Evolutionary conservation across 306 rosid species (phyloP).

Genomic region (Rosa persica): DNA sequence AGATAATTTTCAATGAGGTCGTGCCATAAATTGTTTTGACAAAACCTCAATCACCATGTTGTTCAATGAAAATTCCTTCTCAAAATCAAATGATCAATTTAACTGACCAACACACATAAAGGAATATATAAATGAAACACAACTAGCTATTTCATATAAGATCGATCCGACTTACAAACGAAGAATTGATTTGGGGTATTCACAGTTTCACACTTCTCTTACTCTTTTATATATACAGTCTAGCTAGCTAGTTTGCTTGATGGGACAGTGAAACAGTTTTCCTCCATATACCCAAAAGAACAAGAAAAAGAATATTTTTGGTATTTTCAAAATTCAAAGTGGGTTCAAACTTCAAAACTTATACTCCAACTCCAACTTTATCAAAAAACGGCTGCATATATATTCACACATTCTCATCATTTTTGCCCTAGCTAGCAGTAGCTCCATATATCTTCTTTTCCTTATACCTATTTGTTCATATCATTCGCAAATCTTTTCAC

Average conservation of each 20-base stretch:
- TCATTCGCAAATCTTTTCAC: conserved; percentile 43
- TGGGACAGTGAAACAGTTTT: not conserved
- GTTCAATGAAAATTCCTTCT: not conserved
- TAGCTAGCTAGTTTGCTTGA: not conserved
- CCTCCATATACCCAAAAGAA: not conserved
- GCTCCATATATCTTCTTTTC: not conserved
- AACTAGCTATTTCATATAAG: not conserved
- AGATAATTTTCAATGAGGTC: not conserved
- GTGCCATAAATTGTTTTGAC: no score
- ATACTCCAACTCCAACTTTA: conserved; percentile 40
- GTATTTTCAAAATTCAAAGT: conserved; percentile 56
- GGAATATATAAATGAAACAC: not conserved
- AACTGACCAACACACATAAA: not conserved
- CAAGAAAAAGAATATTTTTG: not conserved
- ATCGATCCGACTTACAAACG: not conserved
- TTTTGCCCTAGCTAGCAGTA: conserved; percentile 15
- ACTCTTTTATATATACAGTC: not conserved
- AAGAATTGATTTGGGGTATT: not conserved
- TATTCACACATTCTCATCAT: conserved; percentile 30
- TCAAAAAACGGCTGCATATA: conserved; percentile 35
- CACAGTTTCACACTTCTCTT: not conserved
- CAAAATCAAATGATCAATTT: not conserved
- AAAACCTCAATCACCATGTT: not conserved
- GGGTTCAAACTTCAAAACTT: conserved; percentile 90
- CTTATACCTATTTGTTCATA: conserved; percentile 3